Evolutionary conservation across 1,139 yeast genomes (phyloP), one percentile per base, ranked within the genome.

Genomic region (Chernovozyma sophiae-reginae): DNA sequence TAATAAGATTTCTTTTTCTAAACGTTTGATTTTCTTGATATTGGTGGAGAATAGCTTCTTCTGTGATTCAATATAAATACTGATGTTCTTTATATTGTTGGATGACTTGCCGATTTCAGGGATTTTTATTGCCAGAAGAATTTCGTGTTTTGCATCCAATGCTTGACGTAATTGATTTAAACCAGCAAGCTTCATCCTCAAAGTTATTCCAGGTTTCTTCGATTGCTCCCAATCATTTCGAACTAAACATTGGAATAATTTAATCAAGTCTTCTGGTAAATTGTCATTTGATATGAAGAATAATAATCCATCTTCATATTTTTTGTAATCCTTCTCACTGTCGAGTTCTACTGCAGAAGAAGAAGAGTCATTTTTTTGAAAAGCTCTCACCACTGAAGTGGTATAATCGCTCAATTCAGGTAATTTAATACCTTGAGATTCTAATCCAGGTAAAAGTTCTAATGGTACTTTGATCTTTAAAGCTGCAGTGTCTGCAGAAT

Each of bases 401-500:
- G 81, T 73, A 47, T 72, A 76, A 44, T 74, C 79, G 17, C 57
- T 55, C 7, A 72, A 40, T 1, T 62, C 58, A 0, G 83, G 82
- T 22, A 81, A 52, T 19, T 58, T 49, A 2, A 80, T 56, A 1
- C 72, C 72, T 44, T 66, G 57, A 4, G 48, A 47, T 34, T 60
- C 52, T 22, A 78, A 57, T 11, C 57, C 57, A 1, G 62, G 58
- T 22, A 68, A 39, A 25, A 62, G 33, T 13, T 54, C 60, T 7
- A 48, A 40, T 0, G 82, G 77, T 13, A 73, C 61, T 51, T 68
- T 78, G 43, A 78, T 66, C 47, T 68, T 74, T 37, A 78, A 61
- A 1, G 84, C 78, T 1, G 84, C 79, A 3, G 76, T 60, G 48
- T 89, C 96, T 32, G 76, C 74, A 1, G 62, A 55, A 51, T 86